A percentile compares a stretch with the other conserved stretches of the same genome.
These are phyloP conservation scores for Lachancea thermotolerans DNA, from an alignment of 805 yeast species.

Conservation along the genomic window DNA sequence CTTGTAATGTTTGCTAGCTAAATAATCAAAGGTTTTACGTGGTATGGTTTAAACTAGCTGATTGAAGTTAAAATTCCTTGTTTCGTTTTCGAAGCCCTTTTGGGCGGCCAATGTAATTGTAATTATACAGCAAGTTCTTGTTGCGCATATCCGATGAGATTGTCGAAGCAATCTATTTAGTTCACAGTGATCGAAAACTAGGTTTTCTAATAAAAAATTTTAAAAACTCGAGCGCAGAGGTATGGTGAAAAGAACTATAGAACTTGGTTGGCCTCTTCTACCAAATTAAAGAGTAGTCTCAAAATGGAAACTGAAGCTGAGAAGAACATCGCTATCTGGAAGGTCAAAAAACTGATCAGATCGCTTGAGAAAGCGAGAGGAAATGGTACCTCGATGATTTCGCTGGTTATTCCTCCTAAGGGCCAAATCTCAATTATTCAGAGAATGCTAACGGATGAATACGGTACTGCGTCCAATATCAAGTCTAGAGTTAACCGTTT, in stretches of 20 bases:
- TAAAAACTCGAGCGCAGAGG: neutral
- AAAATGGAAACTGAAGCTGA: conserved; percentile 67
- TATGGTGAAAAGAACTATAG: no score
- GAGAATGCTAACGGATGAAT: conserved; percentile 94
- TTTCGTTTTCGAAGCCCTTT: no score
- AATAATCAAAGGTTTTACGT: neutral
- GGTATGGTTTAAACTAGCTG: neutral
- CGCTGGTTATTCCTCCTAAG: conserved; percentile 90
- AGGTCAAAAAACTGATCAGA: conserved; percentile 89
- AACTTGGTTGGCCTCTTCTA: no score
- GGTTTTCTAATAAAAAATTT: conserved; percentile 5
- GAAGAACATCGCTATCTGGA: conserved; percentile 98
- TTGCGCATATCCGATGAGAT: neutral
- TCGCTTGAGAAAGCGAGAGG: conserved; percentile 89
- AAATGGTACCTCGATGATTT: conserved; percentile 98
- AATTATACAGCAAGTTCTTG: no score
- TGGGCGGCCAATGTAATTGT: no score
- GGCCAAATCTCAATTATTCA: conserved; percentile 85
- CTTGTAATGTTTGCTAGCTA: neutral
- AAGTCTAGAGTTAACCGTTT: conserved; percentile 96
- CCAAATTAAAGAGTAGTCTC: no score
- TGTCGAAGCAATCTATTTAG: neutral
- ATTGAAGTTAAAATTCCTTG: no score
- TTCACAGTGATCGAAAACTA: neutral
- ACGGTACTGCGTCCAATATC: conserved; percentile 97